Evolutionary conservation across 2,329 filamentous ascomycete species (phyloP), one percentile per base, ranked within the genome.

Genomic region (Ophiostoma montium): DNA sequence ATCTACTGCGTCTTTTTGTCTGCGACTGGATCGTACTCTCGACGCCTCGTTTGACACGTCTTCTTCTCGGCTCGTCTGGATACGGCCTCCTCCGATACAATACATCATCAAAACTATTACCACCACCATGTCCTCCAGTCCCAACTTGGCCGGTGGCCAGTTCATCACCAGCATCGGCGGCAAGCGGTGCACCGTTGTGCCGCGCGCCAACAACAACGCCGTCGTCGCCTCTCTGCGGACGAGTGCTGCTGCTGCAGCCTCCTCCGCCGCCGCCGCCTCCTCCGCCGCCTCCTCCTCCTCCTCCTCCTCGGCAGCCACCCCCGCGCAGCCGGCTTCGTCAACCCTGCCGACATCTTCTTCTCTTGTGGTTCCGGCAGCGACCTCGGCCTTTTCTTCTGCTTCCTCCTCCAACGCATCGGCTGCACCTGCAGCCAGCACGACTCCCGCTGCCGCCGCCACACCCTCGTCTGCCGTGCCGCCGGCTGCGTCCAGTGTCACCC

Each of bases 151-250:
- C 54, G 60, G 62, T 58, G 68, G 70, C 58, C 67, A 68, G 52
- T 69, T 70, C 52, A 66, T 72, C 51, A 76, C 72, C 49, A 69
- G 61, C 45, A 64, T 75, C 49, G 61, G 67, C 50, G 71, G 71
- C 47, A 70, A 67, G 59, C 67, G 67, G 61, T 76, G 75, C 64
- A 77, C 74, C 57, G 72, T 70, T 52, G 64, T 76, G 54, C 72
- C 72, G 44, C 70, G 60, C 56, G 54, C 50, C 21, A 52, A 55
- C 43, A 56, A 38, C 49, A 52, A 53, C 43, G 44, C 44, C 41
- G 47, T 44, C 16, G 42, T 44, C 42, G 31, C 46, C 42, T 38
- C 45, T 45, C 41, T 43, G 47, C 35, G 51, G 43, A 52, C 56
- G 18, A 55, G 55, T 7, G 50, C 54, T 13, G 53, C 50, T 5